Conservation (phyloP, 352 stramenopile genomes). For the Blastocystis sp. region DNA sequence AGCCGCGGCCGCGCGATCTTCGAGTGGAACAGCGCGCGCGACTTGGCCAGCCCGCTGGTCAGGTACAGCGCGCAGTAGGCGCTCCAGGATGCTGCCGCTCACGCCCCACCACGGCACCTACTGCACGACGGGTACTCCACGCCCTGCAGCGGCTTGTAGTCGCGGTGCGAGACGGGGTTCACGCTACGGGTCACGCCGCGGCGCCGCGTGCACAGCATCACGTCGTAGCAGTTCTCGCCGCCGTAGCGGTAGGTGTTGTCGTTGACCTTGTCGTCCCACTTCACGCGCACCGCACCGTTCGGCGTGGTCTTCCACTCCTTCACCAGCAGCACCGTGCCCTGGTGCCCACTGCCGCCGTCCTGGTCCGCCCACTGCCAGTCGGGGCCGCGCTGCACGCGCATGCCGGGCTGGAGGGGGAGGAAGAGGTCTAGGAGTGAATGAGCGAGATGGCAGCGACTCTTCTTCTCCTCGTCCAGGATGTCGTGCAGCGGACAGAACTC, state of each 20-base stretch:
- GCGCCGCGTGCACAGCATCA: slow-evolving; percentile 15
- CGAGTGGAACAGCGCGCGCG: slow-evolving; percentile 52
- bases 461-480: slow-evolving; percentile 68
- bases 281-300: slow-evolving; percentile 21
- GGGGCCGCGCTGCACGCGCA: slow-evolving; percentile 65
- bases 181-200: not conserved
- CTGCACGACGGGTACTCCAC: slow-evolving; percentile 66
- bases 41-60: slow-evolving; percentile 56
- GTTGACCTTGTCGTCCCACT: slow-evolving; percentile 52
- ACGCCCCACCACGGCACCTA: not conserved
- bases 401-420: slow-evolving; percentile 24
- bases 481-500: slow-evolving; percentile 67
- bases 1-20: slow-evolving; percentile 37
- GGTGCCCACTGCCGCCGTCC: slow-evolving; percentile 60
- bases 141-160: slow-evolving; percentile 49
- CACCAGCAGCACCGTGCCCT: slow-evolving; percentile 51
- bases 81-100: slow-evolving; percentile 31
- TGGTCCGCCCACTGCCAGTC: slow-evolving; percentile 69
- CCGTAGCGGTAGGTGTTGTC: slow-evolving; percentile 67
- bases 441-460: not conserved
- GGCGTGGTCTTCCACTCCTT: slow-evolving; percentile 65
- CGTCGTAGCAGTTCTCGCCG: slow-evolving; percentile 67
- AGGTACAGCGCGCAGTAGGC: slow-evolving; percentile 59
- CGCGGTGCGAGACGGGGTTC: slow-evolving; percentile 61
- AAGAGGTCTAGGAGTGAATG: slow-evolving; percentile 45